These are phyloP conservation scores for Diplodia scrobiculata DNA, from an alignment of 2,329 filamentous ascomycete genomes.

Conservation along the genomic window DNA sequence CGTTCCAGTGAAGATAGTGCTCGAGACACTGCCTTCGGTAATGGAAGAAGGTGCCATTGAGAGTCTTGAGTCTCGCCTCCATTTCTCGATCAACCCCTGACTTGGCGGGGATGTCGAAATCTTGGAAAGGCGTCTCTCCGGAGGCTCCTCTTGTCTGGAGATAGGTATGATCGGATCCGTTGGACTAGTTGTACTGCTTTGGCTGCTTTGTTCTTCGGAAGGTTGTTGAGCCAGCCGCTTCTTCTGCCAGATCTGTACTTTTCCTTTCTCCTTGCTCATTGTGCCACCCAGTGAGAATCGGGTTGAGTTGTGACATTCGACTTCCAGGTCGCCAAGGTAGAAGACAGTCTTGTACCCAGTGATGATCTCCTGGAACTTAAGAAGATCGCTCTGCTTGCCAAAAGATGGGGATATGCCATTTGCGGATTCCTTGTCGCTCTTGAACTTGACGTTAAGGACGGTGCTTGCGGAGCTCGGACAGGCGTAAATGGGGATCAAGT, in stretches of 20 bases:
- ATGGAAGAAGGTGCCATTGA: conserved; percentile 7
- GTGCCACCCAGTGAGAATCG: conserved; percentile 15
- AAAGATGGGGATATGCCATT: conserved; percentile 30
- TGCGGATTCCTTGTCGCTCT: conserved; percentile 24
- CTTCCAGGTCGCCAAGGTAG: conserved; percentile 23
- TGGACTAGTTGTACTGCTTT: conserved; percentile 3
- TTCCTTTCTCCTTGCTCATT: conserved; percentile 25
- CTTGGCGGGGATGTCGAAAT: conserved; percentile 3
- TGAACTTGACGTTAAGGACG: conserved; percentile 8
- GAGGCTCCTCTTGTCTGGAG: neutral
- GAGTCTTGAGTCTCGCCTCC: conserved; percentile 17
- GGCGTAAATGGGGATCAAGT: conserved; percentile 11
- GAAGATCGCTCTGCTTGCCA: conserved; percentile 18
- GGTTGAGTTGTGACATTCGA: conserved; percentile 25
- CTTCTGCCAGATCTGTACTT: conserved; percentile 31
- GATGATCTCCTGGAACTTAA: conserved; percentile 16
- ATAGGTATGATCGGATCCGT: neutral
- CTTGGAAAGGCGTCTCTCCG: conserved; percentile 6
- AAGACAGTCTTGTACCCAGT: conserved; percentile 15
- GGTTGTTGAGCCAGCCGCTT: neutral
- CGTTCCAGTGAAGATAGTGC: conserved; percentile 28
- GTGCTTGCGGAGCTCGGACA: conserved; percentile 7
- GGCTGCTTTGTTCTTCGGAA: neutral
- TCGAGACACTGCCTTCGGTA: conserved; percentile 7
- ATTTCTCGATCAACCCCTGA: neutral